Percentiles rank a stretch among this genome's conserved stretches.
These are phyloP conservation scores for Spathaspora arborariae DNA, from an alignment of 805 yeast species.

Conservation along the genomic window DNA sequence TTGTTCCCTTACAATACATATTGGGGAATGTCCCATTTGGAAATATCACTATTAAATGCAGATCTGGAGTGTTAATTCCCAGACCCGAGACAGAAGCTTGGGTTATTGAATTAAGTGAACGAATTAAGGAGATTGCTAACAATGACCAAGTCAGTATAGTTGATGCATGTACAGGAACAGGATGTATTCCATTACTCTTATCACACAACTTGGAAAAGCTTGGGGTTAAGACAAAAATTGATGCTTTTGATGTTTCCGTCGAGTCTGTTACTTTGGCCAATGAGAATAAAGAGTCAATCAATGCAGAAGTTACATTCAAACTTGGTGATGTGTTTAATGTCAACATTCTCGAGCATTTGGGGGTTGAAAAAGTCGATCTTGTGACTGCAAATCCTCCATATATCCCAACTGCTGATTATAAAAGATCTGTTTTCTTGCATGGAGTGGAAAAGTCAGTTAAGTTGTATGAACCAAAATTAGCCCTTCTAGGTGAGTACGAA, in stretches of 20 bases:
- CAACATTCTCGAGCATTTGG: slow-evolving; percentile 4
- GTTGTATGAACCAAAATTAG: slow-evolving; percentile 69
- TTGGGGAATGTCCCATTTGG: slow-evolving; percentile 89
- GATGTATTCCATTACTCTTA: slow-evolving; percentile 70
- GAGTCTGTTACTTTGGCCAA: slow-evolving; percentile 50
- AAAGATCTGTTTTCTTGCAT: slow-evolving; percentile 19
- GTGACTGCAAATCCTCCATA: slow-evolving; percentile 92
- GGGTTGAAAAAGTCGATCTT: slow-evolving; percentile 33
- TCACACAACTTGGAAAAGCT: slow-evolving; percentile 16
- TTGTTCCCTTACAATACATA: slow-evolving; percentile 79
- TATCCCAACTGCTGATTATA: slow-evolving; percentile 49
- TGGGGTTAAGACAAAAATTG: slow-evolving; percentile 15
- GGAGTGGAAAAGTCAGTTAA: slow-evolving; percentile 65
- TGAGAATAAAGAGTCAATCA: slow-evolving; percentile 32
- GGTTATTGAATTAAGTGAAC: slow-evolving; percentile 44
- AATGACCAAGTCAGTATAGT: slow-evolving; percentile 24
- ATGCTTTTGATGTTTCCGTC: slow-evolving; percentile 56
- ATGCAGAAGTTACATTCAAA: slow-evolving; percentile 8
- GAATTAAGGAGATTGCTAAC: background rate
- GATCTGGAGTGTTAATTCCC: slow-evolving; percentile 74
- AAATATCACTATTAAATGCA: slow-evolving; percentile 53
- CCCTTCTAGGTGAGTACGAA: slow-evolving; percentile 74
- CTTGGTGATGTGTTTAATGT: slow-evolving; percentile 13
- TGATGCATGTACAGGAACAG: slow-evolving; percentile 86
- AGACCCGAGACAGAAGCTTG: slow-evolving; percentile 97